A percentile compares a stretch with the other conserved stretches of the same genome.
phyloP scores from a whole-genome alignment of 371 early-diverging fungal genomes.

The Mortierella sp. region DNA sequence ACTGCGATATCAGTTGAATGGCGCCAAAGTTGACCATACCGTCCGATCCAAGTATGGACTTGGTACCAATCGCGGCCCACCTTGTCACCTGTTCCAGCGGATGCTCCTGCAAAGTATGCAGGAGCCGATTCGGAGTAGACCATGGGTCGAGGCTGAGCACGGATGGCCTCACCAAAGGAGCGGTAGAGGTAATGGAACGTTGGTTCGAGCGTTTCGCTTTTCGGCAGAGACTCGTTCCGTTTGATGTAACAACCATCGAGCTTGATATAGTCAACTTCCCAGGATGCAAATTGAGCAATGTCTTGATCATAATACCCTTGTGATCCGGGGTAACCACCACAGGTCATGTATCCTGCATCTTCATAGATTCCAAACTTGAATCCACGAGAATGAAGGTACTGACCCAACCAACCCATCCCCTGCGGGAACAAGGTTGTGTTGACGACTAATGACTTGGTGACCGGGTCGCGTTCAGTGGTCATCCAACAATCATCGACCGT shows the following conservation, averaged over 20 bases:
- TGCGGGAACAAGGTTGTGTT: conserved; percentile 50
- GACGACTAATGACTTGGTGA: conserved; percentile 20
- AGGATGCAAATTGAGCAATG: conserved; percentile 43
- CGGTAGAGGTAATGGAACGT: conserved; percentile 47
- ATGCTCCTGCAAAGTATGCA: conserved; percentile 48
- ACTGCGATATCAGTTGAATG: conserved; percentile 52
- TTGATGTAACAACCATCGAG: conserved; percentile 52
- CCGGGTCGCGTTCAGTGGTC: conserved; percentile 36
- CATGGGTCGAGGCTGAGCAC: conserved; percentile 36
- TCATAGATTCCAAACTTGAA: conserved; percentile 61
- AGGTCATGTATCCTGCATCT: conserved; percentile 59
- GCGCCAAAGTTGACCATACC: conserved; percentile 51
- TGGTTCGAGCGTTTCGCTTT: conserved; percentile 37
- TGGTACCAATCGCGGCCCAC: conserved; percentile 53
- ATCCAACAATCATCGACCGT: conserved; percentile 57
- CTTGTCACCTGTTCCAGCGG: conserved; percentile 38
- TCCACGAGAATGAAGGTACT: conserved; percentile 43
- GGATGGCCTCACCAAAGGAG: conserved; percentile 20
- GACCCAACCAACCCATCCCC: conserved; percentile 47
- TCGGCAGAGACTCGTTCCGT: conserved; percentile 36
- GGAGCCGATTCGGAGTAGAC: conserved; percentile 52
- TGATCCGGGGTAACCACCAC: conserved; percentile 60
- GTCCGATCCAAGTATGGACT: conserved; percentile 52
- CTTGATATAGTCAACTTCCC: conserved; percentile 53
- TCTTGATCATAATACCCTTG: conserved; percentile 49